Evolutionary conservation across 495 filamentous ascomycete species (phyloP).

Genomic region (Tuber melanosporum): DNA sequence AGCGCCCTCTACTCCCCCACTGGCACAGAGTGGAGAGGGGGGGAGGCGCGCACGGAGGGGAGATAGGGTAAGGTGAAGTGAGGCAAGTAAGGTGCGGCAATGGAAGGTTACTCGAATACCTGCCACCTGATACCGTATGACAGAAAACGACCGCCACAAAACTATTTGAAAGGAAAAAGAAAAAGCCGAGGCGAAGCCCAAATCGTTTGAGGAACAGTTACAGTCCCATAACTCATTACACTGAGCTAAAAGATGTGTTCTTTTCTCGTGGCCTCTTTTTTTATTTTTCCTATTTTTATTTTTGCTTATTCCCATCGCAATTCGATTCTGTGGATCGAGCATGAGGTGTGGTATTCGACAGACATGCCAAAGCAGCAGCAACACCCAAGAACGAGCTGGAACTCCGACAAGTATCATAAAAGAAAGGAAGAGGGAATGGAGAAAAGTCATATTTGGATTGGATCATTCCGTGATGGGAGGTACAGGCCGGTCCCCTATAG

Average conservation of each 20-base stretch:
- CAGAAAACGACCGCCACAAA: background rate
- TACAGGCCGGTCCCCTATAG: background rate
- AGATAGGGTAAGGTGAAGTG: background rate
- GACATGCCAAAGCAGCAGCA: background rate
- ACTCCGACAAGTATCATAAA: background rate
- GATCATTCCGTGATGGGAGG: background rate
- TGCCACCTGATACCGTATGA: background rate
- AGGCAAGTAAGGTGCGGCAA: background rate
- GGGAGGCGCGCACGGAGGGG: background rate
- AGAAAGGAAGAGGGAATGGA: background rate
- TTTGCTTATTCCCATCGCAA: background rate
- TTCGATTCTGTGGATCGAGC: background rate
- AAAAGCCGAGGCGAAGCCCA: background rate
- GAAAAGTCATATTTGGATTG: background rate
- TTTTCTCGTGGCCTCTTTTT: background rate
- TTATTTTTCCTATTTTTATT: background rate
- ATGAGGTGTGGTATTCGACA: background rate
- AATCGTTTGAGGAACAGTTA: background rate
- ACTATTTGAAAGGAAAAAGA: background rate
- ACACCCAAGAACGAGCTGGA: background rate
- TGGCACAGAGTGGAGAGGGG: background rate
- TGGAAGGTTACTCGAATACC: background rate
- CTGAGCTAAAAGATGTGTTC: background rate
- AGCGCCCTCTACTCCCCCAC: background rate
- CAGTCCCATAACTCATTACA: background rate